Evolutionary conservation across 495 filamentous ascomycete genomes (phyloP).

Genomic region (Pyrenula massariospora): DNA sequence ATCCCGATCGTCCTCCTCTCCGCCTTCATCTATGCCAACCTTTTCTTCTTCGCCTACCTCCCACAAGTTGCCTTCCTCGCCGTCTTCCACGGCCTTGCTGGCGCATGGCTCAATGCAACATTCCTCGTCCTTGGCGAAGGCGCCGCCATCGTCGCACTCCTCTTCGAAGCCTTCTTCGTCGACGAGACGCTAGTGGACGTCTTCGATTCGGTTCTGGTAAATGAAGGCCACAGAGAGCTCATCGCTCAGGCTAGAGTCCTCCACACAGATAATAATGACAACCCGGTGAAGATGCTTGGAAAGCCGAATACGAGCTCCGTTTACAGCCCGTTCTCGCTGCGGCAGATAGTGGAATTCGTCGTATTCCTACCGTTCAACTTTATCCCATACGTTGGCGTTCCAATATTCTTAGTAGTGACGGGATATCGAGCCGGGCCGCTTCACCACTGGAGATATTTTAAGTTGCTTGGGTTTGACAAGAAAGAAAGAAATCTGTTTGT

Average conservation of each 20-base stretch:
- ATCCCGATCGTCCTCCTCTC: constrained; percentile 47
- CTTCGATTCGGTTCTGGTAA: constrained; percentile 51
- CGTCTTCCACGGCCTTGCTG: constrained; percentile 42
- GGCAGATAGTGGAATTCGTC: constrained; percentile 71
- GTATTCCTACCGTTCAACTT: constrained; percentile 56
- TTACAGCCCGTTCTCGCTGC: constrained; percentile 56
- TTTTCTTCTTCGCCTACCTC: constrained; percentile 50
- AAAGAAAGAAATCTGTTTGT: constrained; percentile 44
- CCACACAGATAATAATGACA: constrained; percentile 32
- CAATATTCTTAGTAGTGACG: constrained; percentile 50
- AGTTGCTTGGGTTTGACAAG: constrained; percentile 43
- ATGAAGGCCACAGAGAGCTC: constrained; percentile 46
- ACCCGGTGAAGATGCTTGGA: constrained; percentile 44
- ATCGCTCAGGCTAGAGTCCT: constrained; percentile 42
- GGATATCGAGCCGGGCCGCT: constrained; percentile 55
- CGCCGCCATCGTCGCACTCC: constrained; percentile 42
- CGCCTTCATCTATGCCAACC: constrained; percentile 44
- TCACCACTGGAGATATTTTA: constrained; percentile 57
- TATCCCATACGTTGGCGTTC: constrained; percentile 49
- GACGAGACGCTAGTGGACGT: constrained; percentile 59
- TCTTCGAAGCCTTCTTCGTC: constrained; percentile 60
- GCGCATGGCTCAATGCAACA: constrained; percentile 51
- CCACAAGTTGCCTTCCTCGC: constrained; percentile 54
- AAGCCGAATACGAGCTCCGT: constrained; percentile 43
- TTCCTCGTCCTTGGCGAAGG: constrained; percentile 58